Percentiles rank a stretch among this genome's conserved stretches.
These are phyloP conservation scores for Nannizzia gypsea DNA, from an alignment of 2,329 filamentous ascomycete species.

Conservation along the genomic window DNA sequence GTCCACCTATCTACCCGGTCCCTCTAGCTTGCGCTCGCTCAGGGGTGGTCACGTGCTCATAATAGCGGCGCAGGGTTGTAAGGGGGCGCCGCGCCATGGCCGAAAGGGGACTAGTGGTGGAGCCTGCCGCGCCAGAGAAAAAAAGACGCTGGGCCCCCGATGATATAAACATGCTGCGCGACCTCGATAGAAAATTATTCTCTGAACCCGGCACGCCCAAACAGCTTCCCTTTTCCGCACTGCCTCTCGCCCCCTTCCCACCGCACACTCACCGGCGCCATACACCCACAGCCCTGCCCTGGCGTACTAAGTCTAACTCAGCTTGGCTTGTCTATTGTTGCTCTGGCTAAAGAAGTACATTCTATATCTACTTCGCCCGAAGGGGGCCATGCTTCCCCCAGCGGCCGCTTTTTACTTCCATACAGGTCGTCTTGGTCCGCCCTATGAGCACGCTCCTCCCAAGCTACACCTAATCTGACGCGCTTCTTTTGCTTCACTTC, in stretches of 20 bases:
- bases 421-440: not conserved
- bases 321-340: not conserved
- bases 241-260: not conserved
- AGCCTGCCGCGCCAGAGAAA: conserved; percentile 29
- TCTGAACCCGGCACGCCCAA: conserved; percentile 5
- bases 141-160: conserved; percentile 26
- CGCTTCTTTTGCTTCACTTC: not conserved
- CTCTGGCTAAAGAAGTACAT: not conserved
- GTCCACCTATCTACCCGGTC: too few relatives aligned
- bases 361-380: not conserved
- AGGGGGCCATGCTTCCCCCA: not conserved
- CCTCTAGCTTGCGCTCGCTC: not conserved
- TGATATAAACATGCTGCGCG: conserved; percentile 39
- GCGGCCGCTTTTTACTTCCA: not conserved
- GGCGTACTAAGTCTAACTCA: not conserved
- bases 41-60: conserved; percentile 14
- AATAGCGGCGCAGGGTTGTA: conserved; percentile 2
- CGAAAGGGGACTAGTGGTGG: conserved; percentile 21
- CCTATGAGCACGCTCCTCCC: not conserved
- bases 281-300: not conserved
- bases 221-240: not conserved
- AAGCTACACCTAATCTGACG: not conserved
- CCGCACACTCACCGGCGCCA: not conserved
- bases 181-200: conserved; percentile 25
- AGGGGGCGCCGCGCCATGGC: conserved; percentile 17